Percentiles rank a stretch among this genome's conserved stretches.
These are phyloP conservation scores for Galeopsis tetrahit DNA, from an alignment of 257 asterid species.

Conservation along the genomic window DNA sequence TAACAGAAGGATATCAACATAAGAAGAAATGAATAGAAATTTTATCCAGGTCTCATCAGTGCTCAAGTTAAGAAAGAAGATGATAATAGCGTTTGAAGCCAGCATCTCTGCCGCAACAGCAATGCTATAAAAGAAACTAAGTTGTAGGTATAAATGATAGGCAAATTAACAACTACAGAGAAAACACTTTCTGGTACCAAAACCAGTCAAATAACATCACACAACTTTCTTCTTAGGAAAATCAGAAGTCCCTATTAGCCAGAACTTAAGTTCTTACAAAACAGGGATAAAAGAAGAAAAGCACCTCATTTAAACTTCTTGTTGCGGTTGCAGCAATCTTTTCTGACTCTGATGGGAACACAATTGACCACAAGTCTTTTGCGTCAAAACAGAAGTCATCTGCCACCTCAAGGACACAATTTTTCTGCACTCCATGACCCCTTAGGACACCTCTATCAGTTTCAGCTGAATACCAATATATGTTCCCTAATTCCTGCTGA, in stretches of 20 bases:
- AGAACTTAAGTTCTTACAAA: conserved; percentile 15
- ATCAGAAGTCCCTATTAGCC: conserved; percentile 4
- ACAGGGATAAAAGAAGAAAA: conserved; percentile 28
- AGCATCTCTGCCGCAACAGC: conserved; percentile 12
- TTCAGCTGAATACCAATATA: conserved; percentile 91
- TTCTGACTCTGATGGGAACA: conserved; percentile 89
- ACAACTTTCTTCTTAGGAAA: conserved; percentile 27
- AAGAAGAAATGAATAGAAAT: conserved; percentile 10
- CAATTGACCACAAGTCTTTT: conserved; percentile 79
- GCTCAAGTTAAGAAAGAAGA: conserved; percentile 4
- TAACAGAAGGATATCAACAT: neutral
- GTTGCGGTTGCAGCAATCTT: conserved; percentile 80
- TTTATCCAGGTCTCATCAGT: conserved; percentile 6
- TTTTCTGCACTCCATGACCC: conserved; percentile 75
- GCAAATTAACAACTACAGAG: neutral
- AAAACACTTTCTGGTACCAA: conserved; percentile 7
- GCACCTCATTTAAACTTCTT: conserved; percentile 83
- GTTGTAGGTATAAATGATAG: neutral
- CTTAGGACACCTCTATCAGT: conserved; percentile 59
- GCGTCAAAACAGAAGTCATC: conserved; percentile 77
- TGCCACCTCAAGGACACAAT: conserved; percentile 49
- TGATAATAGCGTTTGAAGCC: conserved; percentile 1
- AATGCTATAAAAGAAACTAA: neutral
- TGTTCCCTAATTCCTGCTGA: conserved; percentile 65
- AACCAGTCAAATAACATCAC: conserved; percentile 5